A percentile compares a stretch with the other conserved stretches of the same genome.
These are phyloP conservation scores for Curvularia lunata DNA, from an alignment of 2,329 filamentous ascomycete genomes.

Conservation along the genomic window DNA sequence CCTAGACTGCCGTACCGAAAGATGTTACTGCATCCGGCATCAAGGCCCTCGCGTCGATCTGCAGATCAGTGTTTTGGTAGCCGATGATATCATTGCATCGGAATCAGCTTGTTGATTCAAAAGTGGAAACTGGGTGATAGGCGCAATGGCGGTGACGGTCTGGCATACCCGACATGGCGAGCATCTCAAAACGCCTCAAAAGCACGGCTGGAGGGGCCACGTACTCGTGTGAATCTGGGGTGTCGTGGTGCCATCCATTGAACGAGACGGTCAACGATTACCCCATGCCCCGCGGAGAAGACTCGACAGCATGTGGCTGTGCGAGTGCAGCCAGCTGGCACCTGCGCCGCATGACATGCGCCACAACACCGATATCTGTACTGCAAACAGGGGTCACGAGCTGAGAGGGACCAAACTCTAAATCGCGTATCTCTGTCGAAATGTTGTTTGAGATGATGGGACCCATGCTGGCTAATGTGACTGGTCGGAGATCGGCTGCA, in stretches of 20 bases:
- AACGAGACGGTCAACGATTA: not conserved
- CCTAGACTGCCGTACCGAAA: not conserved
- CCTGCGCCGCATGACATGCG: conserved; percentile 5
- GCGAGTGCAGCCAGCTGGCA: not conserved
- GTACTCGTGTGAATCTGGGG: not conserved
- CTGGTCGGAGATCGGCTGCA: conserved; percentile 19
- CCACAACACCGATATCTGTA: conserved; percentile 16
- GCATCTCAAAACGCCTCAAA: not conserved
- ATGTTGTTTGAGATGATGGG: conserved; percentile 1
- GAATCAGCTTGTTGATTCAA: not conserved
- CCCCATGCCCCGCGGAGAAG: conserved; percentile 4
- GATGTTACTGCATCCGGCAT: not conserved
- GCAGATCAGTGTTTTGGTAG: not conserved
- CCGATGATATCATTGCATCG: not conserved
- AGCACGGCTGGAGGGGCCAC: not conserved
- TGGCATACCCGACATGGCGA: not conserved
- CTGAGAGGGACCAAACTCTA: conserved; percentile 21
- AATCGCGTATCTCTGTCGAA: not conserved
- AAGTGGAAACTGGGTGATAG: not conserved
- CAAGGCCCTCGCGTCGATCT: not conserved
- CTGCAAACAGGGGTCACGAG: conserved; percentile 23
- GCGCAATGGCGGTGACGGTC: not conserved
- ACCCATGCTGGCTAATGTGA: conserved; percentile 8
- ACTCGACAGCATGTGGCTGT: conserved; percentile 9
- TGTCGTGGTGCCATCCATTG: not conserved